Percentiles rank a stretch among this genome's conserved stretches.
phyloP scores from a whole-genome alignment of 257 asterid species.

The Solanum tarijense region DNA sequence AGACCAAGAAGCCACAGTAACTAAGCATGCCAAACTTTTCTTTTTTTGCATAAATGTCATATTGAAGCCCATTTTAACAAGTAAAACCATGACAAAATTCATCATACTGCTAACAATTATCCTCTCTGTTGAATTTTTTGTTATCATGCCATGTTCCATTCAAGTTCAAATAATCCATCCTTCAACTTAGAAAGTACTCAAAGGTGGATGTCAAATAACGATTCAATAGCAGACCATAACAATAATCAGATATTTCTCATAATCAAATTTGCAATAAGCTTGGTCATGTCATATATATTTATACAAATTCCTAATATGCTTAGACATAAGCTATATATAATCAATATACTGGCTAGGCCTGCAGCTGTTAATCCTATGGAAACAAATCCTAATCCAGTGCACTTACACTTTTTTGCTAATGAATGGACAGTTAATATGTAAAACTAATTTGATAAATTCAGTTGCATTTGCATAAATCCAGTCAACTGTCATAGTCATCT shows the following conservation, averaged over 20 bases:
- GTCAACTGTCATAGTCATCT: background rate
- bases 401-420: background rate
- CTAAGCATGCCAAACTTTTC: background rate
- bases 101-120: background rate
- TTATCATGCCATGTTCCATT: background rate
- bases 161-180: background rate
- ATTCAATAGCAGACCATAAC: constrained; percentile 60
- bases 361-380: background rate
- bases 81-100: background rate
- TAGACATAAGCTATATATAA: background rate
- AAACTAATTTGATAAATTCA: background rate
- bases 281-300: background rate
- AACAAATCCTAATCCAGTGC: background rate
- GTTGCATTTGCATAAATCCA: background rate
- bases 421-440: background rate
- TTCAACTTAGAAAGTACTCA: background rate
- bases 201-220: background rate
- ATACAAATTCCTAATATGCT: background rate
- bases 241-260: constrained; percentile 6
- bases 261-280: background rate
- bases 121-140: background rate
- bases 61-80: background rate
- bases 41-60: background rate
- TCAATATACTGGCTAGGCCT: background rate
- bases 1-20: background rate